Conservation (phyloP, 192 early-diverging fungal species). For the Rhizophagus prolifer region DNA sequence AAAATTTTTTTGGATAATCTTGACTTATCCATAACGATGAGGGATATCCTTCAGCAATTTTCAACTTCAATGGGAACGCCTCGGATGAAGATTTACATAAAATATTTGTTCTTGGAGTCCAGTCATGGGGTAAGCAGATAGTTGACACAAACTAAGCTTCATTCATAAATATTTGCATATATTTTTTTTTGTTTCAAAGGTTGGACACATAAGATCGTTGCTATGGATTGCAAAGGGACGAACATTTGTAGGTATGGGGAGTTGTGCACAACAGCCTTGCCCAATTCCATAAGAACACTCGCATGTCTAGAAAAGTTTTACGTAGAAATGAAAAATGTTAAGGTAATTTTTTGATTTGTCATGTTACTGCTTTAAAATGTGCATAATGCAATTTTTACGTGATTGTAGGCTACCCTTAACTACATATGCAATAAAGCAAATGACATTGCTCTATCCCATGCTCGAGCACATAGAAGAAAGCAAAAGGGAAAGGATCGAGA, state of each 20-base stretch:
- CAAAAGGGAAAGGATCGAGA: constrained; percentile 3
- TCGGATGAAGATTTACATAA: constrained; percentile 31
- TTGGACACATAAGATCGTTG: constrained; percentile 19
- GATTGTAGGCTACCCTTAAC: constrained; percentile 17
- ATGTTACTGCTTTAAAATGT: constrained; percentile 19
- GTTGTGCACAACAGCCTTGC: constrained; percentile 10
- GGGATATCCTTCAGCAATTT: constrained; percentile 31
- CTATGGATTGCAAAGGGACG: constrained; percentile 28
- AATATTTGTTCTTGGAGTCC: constrained; percentile 29
- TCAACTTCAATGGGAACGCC: constrained; percentile 15
- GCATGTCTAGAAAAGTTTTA: constrained; percentile 18
- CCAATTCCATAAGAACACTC: constrained; percentile 28
- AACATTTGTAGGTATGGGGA: constrained; percentile 28
- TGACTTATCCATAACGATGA: constrained; percentile 28
- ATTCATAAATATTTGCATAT: background rate
- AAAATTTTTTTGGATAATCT: constrained; percentile 20
- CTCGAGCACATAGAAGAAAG: constrained; percentile 27
- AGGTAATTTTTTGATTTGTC: constrained; percentile 1
- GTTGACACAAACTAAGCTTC: constrained; percentile 13
- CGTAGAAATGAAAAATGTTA: constrained; percentile 7
- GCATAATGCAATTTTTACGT: constrained; percentile 8
- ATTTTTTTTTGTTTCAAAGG: constrained; percentile 18
- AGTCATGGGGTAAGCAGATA: constrained; percentile 35
- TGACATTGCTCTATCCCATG: constrained; percentile 14
- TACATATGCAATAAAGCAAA: constrained; percentile 23